Conservation (phyloP, 768 basidiomycete genomes). For the Russula ochroleuca region DNA sequence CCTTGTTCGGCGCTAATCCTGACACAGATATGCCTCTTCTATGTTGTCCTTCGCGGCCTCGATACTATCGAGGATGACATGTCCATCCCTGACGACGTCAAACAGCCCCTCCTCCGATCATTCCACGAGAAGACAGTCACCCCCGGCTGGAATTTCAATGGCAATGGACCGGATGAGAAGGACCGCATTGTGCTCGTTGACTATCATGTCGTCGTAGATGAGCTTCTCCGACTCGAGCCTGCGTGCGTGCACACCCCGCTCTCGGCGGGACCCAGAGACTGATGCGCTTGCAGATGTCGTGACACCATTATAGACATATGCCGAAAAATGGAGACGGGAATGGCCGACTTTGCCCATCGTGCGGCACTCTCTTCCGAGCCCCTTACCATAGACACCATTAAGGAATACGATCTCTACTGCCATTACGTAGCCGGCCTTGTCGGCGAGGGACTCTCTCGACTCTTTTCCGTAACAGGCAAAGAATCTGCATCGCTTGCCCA, state of each 20-base stretch:
- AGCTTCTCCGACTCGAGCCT: slow-evolving; percentile 64
- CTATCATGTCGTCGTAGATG: slow-evolving; percentile 75
- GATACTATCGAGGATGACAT: slow-evolving; percentile 99
- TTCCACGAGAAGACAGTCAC: slow-evolving; percentile 78
- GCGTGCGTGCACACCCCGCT: slow-evolving; percentile 43
- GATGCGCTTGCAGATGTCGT: slow-evolving; percentile 49
- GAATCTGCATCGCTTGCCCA: slow-evolving; percentile 68
- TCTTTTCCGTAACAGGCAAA: slow-evolving; percentile 83
- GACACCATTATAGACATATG: slow-evolving; percentile 78
- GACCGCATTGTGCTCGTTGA: slow-evolving; percentile 82
- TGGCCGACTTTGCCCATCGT: slow-evolving; percentile 92
- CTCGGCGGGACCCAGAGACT: background rate
- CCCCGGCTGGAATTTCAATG: slow-evolving; percentile 84
- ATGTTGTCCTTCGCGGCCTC: slow-evolving; percentile 88
- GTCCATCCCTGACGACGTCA: slow-evolving; percentile 82
- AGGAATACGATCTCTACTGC: slow-evolving; percentile 95
- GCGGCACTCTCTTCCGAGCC: slow-evolving; percentile 60
- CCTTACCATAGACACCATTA: slow-evolving; percentile 66
- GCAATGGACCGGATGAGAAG: slow-evolving; percentile 80
- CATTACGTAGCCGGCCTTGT: slow-evolving; percentile 98
- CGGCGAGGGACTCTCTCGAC: slow-evolving; percentile 87
- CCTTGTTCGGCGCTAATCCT: background rate
- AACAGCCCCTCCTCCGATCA: slow-evolving; percentile 77
- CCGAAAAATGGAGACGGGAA: slow-evolving; percentile 85
- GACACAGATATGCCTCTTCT: slow-evolving; percentile 85